Percentiles rank a stretch among this genome's conserved stretches.
phyloP scores from a whole-genome alignment of 2,329 filamentous ascomycete species.

The Monilinia fructigena region DNA sequence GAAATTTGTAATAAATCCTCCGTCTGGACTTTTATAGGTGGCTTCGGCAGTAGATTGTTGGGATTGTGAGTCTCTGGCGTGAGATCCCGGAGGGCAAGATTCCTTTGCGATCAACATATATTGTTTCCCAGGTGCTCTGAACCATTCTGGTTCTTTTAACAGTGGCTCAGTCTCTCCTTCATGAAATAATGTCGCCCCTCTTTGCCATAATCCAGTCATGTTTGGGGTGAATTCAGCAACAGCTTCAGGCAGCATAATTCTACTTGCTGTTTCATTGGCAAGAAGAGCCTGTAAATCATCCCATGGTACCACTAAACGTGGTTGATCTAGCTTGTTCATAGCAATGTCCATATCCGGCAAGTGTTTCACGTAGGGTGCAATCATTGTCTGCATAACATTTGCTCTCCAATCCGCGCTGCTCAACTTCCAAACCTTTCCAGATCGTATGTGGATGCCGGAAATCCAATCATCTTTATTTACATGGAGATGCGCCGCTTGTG shows the following conservation, averaged over 20 bases:
- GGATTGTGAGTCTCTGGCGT: constrained; percentile 44
- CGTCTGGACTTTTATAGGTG: constrained; percentile 46
- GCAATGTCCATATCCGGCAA: constrained; percentile 66
- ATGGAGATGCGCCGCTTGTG: constrained; percentile 46
- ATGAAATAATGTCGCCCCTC: constrained; percentile 29
- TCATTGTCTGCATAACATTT: constrained; percentile 43
- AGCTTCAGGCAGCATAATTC: constrained; percentile 46
- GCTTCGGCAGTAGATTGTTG: constrained; percentile 40
- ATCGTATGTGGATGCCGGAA: constrained; percentile 38
- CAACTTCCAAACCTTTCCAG: constrained; percentile 40
- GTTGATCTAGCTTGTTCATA: constrained; percentile 64
- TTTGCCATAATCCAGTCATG: constrained; percentile 39
- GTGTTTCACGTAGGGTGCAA: constrained; percentile 47
- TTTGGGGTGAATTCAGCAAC: constrained; percentile 47
- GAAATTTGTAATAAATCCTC: constrained; percentile 56
- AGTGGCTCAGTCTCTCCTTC: constrained; percentile 29
- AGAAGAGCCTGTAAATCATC: constrained; percentile 55
- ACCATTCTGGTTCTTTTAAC: constrained; percentile 33
- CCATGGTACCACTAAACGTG: constrained; percentile 59
- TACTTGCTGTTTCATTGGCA: constrained; percentile 47
- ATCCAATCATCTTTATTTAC: constrained; percentile 34
- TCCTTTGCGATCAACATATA: constrained; percentile 61
- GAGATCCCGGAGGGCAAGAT: constrained; percentile 57
- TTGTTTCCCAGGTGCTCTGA: constrained; percentile 43
- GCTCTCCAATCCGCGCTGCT: constrained; percentile 44